Conservation (phyloP, 139 green algal genomes). For the Tetradesmus obliquus region DNA sequence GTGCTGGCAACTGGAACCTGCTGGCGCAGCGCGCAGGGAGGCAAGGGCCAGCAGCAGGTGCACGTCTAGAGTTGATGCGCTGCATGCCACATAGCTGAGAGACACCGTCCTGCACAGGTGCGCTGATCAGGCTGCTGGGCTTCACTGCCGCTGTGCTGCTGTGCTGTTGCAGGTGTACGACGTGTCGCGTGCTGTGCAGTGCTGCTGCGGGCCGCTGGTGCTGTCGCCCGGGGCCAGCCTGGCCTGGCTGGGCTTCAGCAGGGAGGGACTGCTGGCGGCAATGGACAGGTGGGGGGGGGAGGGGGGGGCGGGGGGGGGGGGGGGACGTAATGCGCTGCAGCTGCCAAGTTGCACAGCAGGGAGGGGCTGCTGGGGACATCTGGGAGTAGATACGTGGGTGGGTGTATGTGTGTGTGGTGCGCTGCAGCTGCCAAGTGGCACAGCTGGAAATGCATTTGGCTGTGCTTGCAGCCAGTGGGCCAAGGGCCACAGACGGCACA, state of each 20-base stretch:
- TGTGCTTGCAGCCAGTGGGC: not conserved
- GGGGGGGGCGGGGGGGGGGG: constrained; percentile 65
- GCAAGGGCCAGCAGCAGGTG: not conserved
- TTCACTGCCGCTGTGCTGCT: not conserved
- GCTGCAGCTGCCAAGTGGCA: not conserved
- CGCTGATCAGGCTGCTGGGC: not conserved
- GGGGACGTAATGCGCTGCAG: too few species aligned
- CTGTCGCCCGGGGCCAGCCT: constrained; percentile 67
- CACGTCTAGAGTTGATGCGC: too few species aligned
- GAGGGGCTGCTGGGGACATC: too few species aligned
- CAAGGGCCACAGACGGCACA: not conserved
- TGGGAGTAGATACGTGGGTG: not conserved
- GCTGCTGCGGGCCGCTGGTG: constrained; percentile 57
- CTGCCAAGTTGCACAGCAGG: too few species aligned
- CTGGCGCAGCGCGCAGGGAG: not conserved
- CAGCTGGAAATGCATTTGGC: not conserved
- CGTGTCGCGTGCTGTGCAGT: constrained; percentile 47
- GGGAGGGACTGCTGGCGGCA: constrained; percentile 70
- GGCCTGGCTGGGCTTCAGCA: constrained; percentile 85
- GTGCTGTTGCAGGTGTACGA: constrained; percentile 50
- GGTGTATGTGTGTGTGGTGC: not conserved
- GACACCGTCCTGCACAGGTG: too few species aligned
- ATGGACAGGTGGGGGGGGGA: constrained; percentile 71
- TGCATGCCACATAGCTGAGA: too few species aligned
- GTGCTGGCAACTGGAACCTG: not conserved